A percentile compares a stretch with the other conserved stretches of the same genome.
Conservation (phyloP, 2,329 filamentous ascomycete genomes). For the Shiraia sp. region DNA sequence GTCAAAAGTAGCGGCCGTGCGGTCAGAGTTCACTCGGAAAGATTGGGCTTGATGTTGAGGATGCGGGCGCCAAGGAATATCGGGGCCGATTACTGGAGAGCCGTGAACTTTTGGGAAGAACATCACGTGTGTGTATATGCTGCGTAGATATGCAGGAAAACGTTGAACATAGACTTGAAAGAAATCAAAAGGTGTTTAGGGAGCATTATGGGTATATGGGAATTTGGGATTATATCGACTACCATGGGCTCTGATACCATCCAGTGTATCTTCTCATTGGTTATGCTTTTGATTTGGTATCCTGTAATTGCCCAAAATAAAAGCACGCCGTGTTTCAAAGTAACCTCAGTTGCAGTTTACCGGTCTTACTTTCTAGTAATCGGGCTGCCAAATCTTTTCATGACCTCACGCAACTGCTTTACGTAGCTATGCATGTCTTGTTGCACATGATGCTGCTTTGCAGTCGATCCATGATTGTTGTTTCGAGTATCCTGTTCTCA, state of each 20-base stretch:
- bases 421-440: too few species aligned
- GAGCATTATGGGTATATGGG: too few species aligned
- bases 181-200: too few species aligned
- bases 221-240: too few species aligned
- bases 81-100: conserved; percentile 2
- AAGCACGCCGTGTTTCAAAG: too few species aligned
- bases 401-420: too few species aligned
- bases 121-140: conserved; percentile 3
- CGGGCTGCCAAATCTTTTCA: not conserved
- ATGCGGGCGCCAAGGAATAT: conserved; percentile 8
- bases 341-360: too few species aligned
- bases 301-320: too few species aligned
- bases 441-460: not conserved
- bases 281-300: too few species aligned
- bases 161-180: too few species aligned
- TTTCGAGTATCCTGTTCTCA: not conserved
- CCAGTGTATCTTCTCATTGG: too few species aligned
- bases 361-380: not conserved
- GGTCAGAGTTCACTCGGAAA: not conserved
- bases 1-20: conserved; percentile 6
- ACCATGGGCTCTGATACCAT: too few species aligned
- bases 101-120: conserved; percentile 3
- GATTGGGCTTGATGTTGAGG: conserved; percentile 11
- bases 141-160: not conserved
- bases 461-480: not conserved